Percentiles rank a stretch among this genome's conserved stretches.
These are phyloP conservation scores for Hanseniaspora guilliermondii DNA, from an alignment of 805 yeast species.

Conservation along the genomic window DNA sequence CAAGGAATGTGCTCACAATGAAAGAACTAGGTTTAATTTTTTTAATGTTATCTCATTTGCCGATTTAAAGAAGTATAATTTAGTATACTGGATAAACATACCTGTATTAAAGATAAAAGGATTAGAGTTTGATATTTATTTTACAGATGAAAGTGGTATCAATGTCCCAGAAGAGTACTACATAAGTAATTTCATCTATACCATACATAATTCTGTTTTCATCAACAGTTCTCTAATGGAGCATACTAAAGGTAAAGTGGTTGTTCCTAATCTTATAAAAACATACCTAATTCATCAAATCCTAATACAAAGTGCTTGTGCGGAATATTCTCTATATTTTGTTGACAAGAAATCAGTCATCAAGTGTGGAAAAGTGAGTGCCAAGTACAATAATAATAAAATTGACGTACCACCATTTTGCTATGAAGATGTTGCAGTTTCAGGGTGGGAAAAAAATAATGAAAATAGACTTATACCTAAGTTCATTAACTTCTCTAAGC, in stretches of 20 bases:
- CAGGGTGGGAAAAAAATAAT: constrained; percentile 86
- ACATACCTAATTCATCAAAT: neutral
- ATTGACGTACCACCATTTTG: neutral
- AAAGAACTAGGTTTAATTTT: constrained; percentile 27
- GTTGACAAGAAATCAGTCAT: constrained; percentile 11
- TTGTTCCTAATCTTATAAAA: neutral
- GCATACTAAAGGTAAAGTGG: neutral
- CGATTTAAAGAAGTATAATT: constrained; percentile 78
- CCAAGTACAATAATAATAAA: constrained; percentile 22
- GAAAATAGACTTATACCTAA: constrained; percentile 70
- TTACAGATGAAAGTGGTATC: too few relatives aligned
- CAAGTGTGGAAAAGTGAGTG: constrained; percentile 28
- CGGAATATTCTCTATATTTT: neutral
- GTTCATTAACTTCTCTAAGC: constrained; percentile 64
- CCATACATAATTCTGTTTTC: neutral
- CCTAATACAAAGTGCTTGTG: too few relatives aligned
- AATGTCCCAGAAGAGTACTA: neutral
- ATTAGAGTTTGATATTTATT: constrained; percentile 13
- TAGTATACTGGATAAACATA: constrained; percentile 79
- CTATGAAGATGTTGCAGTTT: constrained; percentile 31
- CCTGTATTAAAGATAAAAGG: constrained; percentile 40
- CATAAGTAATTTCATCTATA: neutral
- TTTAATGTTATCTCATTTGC: constrained; percentile 50
- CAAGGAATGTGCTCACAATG: constrained; percentile 29
- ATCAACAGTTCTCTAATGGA: neutral